Conservation (phyloP, 768 basidiomycete species). For the Clitopilus hobsonii region DNA sequence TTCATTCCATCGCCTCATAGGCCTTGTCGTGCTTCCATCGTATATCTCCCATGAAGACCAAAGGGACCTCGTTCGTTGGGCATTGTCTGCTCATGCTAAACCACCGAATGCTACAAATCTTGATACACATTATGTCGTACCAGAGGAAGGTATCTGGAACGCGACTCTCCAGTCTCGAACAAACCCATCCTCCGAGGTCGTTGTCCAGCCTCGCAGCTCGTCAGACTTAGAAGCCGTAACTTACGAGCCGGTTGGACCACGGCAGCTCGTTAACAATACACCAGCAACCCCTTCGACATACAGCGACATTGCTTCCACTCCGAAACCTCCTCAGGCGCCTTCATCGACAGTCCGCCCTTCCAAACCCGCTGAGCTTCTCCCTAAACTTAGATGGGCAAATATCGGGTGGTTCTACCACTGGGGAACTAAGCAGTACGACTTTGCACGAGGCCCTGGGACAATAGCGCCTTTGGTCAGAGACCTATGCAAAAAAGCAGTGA, state of each 20-base stretch:
- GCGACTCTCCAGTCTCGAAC: slow-evolving; percentile 34
- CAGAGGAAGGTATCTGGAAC: slow-evolving; percentile 75
- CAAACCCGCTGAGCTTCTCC: slow-evolving; percentile 52
- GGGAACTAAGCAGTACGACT: slow-evolving; percentile 95
- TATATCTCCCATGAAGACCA: slow-evolving; percentile 65
- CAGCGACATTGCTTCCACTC: slow-evolving; percentile 41
- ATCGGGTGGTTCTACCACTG: slow-evolving; percentile 97
- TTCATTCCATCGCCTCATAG: slow-evolving; percentile 30
- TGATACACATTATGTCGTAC: slow-evolving; percentile 80
- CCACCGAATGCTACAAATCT: slow-evolving; percentile 87
- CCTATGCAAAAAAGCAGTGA: slow-evolving; percentile 62
- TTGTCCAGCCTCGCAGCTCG: slow-evolving; percentile 42
- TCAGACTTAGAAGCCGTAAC: slow-evolving; percentile 16
- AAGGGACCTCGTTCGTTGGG: slow-evolving; percentile 63
- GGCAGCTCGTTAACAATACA: slow-evolving; percentile 67
- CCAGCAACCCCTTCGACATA: slow-evolving; percentile 60
- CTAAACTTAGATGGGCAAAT: slow-evolving; percentile 90
- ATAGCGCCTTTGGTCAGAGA: slow-evolving; percentile 53
- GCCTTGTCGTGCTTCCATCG: slow-evolving; percentile 78
- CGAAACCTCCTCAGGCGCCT: slow-evolving; percentile 62
- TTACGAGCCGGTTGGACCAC: slow-evolving; percentile 42
- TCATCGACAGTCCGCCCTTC: slow-evolving; percentile 53
- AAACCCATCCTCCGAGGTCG: slow-evolving; percentile 24
- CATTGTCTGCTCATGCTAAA: slow-evolving; percentile 70
- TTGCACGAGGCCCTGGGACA: slow-evolving; percentile 59